Conservation (phyloP, 768 basidiomycete genomes). For the Scleroderma bovista region DNA sequence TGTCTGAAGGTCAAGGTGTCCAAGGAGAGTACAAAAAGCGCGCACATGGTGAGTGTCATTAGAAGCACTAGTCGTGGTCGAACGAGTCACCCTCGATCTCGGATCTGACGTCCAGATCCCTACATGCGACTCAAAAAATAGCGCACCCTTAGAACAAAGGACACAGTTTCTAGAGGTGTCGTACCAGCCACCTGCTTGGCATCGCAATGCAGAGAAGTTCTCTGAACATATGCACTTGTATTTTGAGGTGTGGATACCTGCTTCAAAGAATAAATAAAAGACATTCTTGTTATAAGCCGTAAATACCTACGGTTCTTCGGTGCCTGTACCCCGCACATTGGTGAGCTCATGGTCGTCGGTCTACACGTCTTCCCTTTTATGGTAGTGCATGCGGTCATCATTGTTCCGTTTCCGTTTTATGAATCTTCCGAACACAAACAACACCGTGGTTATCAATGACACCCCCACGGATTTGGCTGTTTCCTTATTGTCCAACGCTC, state of each 20-base stretch:
- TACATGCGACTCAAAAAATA: too few relatives aligned
- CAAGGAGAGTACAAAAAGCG: too few relatives aligned
- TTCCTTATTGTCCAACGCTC: constrained; percentile 10
- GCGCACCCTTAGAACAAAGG: too few relatives aligned
- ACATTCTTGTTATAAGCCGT: neutral
- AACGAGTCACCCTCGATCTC: too few relatives aligned
- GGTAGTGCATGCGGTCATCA: neutral
- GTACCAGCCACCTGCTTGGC: too few relatives aligned
- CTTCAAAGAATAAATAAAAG: neutral
- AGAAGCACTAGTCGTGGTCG: too few relatives aligned
- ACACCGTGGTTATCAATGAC: neutral
- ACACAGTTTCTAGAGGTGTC: too few relatives aligned
- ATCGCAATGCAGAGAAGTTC: neutral
- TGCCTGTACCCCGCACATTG: neutral
- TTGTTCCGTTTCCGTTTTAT: neutral
- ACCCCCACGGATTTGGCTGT: constrained; percentile 6
- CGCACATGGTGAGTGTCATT: too few relatives aligned
- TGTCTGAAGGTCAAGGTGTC: too few relatives aligned
- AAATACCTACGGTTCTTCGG: neutral
- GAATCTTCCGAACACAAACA: too few relatives aligned
- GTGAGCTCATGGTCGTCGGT: too few relatives aligned
- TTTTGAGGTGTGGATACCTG: neutral
- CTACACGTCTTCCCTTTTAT: neutral
- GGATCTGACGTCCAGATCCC: too few relatives aligned
- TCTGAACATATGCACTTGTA: neutral